phyloP scores from a whole-genome alignment of 345 rosid species.

The Gossypium herbaceum region DNA sequence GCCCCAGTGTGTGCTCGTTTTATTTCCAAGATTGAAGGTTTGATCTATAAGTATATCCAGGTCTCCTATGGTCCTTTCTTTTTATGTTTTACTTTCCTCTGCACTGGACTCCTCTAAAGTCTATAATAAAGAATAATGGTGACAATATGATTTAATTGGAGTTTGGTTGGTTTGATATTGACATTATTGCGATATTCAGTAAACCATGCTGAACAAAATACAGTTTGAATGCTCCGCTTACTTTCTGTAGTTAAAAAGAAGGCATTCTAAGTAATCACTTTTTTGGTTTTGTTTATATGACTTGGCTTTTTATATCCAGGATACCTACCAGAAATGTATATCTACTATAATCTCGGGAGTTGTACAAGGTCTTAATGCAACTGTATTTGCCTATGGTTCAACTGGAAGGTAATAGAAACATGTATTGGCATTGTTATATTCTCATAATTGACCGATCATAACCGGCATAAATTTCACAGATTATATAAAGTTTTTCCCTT shows the following conservation, averaged over 20 bases:
- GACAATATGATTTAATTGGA: not conserved
- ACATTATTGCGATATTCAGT: not conserved
- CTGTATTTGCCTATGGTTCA: conserved; percentile 93
- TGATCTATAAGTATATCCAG: not conserved
- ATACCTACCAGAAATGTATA: conserved; percentile 60
- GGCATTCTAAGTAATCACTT: not conserved
- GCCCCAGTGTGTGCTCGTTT: not conserved
- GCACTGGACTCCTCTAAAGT: not conserved
- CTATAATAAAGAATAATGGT: not conserved
- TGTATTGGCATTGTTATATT: not conserved
- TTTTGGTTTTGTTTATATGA: not conserved
- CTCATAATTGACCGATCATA: not conserved
- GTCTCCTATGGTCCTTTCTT: not conserved
- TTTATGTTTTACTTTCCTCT: not conserved
- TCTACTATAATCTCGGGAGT: conserved; percentile 71
- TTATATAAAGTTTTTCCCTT: not conserved
- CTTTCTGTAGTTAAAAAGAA: not conserved
- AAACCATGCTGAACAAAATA: not conserved
- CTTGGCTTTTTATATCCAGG: conserved; percentile 36
- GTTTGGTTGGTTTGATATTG: not conserved
- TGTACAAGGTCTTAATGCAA: conserved; percentile 90
- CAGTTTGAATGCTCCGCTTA: not conserved
- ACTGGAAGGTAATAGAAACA: conserved; percentile 75
- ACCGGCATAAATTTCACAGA: not conserved
- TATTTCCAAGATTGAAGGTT: not conserved